Conservation (phyloP, 2,329 filamentous ascomycete genomes). For the Xylogone sp. region DNA sequence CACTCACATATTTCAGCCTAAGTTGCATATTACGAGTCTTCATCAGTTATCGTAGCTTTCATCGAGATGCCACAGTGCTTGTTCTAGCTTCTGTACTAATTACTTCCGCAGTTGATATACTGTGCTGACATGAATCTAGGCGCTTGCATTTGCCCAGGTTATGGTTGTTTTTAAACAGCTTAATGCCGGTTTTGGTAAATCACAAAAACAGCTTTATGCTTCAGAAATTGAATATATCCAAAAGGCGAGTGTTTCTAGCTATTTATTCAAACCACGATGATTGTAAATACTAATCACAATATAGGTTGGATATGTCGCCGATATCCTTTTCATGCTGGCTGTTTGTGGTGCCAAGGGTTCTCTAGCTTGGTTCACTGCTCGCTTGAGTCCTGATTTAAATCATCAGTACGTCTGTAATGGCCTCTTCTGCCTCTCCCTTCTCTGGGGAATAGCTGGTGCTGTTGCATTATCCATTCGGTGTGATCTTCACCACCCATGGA, state of each 20-base stretch:
- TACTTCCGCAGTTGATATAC: not conserved
- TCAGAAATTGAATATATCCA: conserved; percentile 10
- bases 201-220: conserved; percentile 8
- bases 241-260: conserved; percentile 8
- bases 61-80: not conserved
- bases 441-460: conserved; percentile 18
- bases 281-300: too few relatives aligned
- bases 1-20: not conserved
- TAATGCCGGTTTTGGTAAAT: conserved; percentile 12
- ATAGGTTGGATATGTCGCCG: conserved; percentile 22
- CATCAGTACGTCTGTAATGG: conserved; percentile 12
- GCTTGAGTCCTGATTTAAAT: conserved; percentile 13
- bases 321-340: conserved; percentile 23
- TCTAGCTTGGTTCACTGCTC: conserved; percentile 17
- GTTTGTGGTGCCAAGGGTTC: conserved; percentile 24
- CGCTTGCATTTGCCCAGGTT: conserved; percentile 1
- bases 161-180: conserved; percentile 11
- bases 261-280: not conserved
- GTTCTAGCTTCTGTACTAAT: not conserved
- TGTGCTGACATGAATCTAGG: not conserved
- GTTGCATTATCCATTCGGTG: conserved; percentile 24
- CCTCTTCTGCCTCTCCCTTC: conserved; percentile 15
- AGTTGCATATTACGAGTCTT: not conserved
- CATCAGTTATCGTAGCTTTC: not conserved
- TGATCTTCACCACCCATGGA: conserved; percentile 20